Conservation (phyloP, 2,329 filamentous ascomycete species). For the Curvularia lunata region DNA sequence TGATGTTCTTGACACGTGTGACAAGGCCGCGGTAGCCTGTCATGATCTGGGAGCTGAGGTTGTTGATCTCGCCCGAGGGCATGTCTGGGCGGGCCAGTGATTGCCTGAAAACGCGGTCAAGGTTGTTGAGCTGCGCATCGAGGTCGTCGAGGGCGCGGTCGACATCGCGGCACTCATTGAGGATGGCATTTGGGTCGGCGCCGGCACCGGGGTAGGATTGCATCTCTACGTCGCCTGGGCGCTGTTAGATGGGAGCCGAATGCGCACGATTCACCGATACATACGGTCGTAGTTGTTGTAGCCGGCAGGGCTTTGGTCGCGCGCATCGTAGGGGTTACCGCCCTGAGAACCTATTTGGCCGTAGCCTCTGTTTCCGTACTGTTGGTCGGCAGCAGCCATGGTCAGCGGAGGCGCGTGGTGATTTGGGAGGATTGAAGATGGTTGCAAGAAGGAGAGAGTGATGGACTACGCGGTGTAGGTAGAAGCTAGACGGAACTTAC, state of each 20-base stretch:
- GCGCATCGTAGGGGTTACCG: slow-evolving; percentile 54
- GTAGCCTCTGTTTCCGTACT: slow-evolving; percentile 52
- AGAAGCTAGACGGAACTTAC: slow-evolving; percentile 37
- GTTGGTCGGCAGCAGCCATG: slow-evolving; percentile 34
- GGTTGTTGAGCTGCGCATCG: slow-evolving; percentile 72
- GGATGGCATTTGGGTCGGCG: slow-evolving; percentile 72
- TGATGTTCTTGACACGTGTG: slow-evolving; percentile 79
- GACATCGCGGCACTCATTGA: slow-evolving; percentile 85
- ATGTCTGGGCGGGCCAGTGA: slow-evolving; percentile 78
- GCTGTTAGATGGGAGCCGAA: slow-evolving; percentile 28
- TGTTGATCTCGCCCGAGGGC: slow-evolving; percentile 73
- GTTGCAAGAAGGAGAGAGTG: slow-evolving; percentile 10
- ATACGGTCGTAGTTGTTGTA: slow-evolving; percentile 55
- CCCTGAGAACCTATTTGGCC: slow-evolving; percentile 51
- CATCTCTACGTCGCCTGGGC: slow-evolving; percentile 67
- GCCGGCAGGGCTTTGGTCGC: slow-evolving; percentile 48
- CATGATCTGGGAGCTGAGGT: slow-evolving; percentile 80
- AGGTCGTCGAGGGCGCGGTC: slow-evolving; percentile 78
- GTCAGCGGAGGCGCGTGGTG: slow-evolving; percentile 21
- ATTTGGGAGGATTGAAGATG: slow-evolving; percentile 14
- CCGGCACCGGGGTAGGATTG: slow-evolving; percentile 58
- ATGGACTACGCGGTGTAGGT: slow-evolving; percentile 13
- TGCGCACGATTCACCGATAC: slow-evolving; percentile 40
- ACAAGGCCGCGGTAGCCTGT: slow-evolving; percentile 79
- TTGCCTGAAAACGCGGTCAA: slow-evolving; percentile 73